Evolutionary conservation across 2,329 filamentous ascomycete species (phyloP), one percentile per base, ranked within the genome.

Genomic region (Colletotrichum neosansevieriae): DNA sequence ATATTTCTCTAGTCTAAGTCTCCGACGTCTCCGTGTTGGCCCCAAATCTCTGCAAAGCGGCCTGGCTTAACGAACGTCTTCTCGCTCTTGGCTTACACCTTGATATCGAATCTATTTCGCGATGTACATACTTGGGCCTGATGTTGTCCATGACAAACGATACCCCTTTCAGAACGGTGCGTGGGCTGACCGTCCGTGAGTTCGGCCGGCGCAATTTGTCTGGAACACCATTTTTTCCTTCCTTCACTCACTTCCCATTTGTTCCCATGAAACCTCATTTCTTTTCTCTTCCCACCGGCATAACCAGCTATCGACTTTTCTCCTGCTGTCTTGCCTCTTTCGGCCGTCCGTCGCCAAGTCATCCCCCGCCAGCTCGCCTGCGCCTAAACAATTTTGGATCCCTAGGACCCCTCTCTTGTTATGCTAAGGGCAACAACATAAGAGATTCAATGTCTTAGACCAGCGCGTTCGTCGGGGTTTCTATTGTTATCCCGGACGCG

Each of bases 391-490:
- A 60, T 38, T 11, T 40, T 59, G 54, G 61, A 68, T 54, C 61
- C 61, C 40, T 5, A 42, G 47, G 34, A 44, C 34, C 58, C 47
- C 54, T 63, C 61, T 45, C 19, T 49, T 38, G n/a, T 32, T 32
- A 50, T 54, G 32, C 47, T 17, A n/a, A 24, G 11, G 54, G 49
- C 29, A 42, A 61, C 29, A 42, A 61, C 32, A 19, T 24, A 29
- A 24, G 54, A 60, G 42, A 50, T 65, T 54, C 40, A 44, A 54
- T 68, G 61, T 68, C 61, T 68, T 56, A 13, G 65, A 59, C 38
- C 45, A 32, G 29, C 58, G 38, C 54, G 45, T 17, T 47, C 49
- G 45, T 61, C 47, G 63, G 63, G 29, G 1, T 44, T 29, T 61
- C 38, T 29, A 40, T 42, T 61, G 19, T 60, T 34, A 24, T 50